Evolutionary conservation across 2,329 filamentous ascomycete genomes (phyloP).

Genomic region (Diaporthe citriasiana): DNA sequence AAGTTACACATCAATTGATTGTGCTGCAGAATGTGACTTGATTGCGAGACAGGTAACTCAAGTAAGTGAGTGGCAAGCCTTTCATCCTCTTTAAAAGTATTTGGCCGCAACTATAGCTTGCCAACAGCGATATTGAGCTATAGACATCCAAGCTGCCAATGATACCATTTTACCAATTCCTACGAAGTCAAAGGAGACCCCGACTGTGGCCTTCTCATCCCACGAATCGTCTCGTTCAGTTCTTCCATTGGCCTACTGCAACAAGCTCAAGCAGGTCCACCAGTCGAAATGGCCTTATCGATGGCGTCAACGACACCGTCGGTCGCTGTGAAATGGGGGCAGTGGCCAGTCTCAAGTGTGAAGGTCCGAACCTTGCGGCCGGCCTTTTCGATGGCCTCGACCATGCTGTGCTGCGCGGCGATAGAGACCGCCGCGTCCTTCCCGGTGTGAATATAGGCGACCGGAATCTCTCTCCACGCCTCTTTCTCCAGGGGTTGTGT

Average conservation of each 20-base stretch:
- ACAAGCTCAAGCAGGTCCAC: neutral
- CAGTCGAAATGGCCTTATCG: neutral
- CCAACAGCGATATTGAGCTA: no score
- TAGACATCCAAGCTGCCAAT: no score
- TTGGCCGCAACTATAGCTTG: no score
- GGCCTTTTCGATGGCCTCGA: neutral
- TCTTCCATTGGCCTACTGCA: neutral
- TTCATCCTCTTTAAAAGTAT: no score
- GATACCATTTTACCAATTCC: no score
- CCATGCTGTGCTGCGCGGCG: slow-evolving; percentile 2
- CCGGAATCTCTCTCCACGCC: slow-evolving; percentile 22
- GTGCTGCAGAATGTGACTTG: no score
- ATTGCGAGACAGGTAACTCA: no score
- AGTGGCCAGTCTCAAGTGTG: slow-evolving; percentile 8
- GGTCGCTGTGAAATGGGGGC: slow-evolving; percentile 3
- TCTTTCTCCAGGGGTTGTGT: neutral
- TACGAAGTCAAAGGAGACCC: no score
- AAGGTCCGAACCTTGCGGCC: slow-evolving; percentile 15
- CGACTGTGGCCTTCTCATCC: no score
- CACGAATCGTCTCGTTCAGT: no score
- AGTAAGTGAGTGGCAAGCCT: no score
- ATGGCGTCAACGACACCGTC: slow-evolving; percentile 15
- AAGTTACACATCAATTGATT: no score
- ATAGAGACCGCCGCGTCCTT: neutral
- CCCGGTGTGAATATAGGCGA: slow-evolving; percentile 13